These are phyloP conservation scores for Inga laurina DNA, from an alignment of 306 rosid species.

Conservation along the genomic window DNA sequence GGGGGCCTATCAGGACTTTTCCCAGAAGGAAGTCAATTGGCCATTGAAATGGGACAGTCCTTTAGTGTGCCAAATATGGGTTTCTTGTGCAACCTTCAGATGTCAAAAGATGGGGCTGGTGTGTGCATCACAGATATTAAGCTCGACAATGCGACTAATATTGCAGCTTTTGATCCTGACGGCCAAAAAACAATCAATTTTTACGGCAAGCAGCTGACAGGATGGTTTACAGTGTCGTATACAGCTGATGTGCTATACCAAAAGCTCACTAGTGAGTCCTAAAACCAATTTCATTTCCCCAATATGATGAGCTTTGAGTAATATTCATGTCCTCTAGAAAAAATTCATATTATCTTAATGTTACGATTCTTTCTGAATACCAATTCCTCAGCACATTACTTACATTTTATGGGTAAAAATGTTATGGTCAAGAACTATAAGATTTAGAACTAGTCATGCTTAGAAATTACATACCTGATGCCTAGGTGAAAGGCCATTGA, in stretches of 20 bases:
- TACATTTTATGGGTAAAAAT: neutral
- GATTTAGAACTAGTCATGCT: neutral
- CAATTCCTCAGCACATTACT: neutral
- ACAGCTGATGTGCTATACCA: constrained; percentile 23
- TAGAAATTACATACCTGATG: neutral
- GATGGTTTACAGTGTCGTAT: constrained; percentile 70
- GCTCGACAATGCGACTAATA: constrained; percentile 62
- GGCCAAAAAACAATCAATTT: constrained; percentile 38
- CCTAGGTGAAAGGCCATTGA: neutral
- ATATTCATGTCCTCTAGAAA: neutral
- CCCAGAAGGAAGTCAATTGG: constrained; percentile 61
- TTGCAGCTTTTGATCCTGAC: constrained; percentile 44
- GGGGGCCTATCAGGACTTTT: constrained; percentile 85
- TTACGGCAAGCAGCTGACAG: constrained; percentile 57
- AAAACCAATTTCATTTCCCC: constrained; percentile 10
- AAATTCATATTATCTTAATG: neutral
- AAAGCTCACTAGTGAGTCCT: constrained; percentile 54
- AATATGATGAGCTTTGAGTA: neutral
- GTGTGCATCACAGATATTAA: constrained; percentile 58
- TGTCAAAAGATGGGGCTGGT: constrained; percentile 71
- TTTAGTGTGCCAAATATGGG: constrained; percentile 31
- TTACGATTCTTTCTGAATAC: neutral
- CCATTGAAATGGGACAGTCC: constrained; percentile 32
- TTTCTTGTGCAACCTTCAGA: constrained; percentile 66
- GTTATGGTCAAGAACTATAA: neutral